Base-by-base conservation (phyloP, 164 flowering plant species). In the Sextonia rubra region DNA sequence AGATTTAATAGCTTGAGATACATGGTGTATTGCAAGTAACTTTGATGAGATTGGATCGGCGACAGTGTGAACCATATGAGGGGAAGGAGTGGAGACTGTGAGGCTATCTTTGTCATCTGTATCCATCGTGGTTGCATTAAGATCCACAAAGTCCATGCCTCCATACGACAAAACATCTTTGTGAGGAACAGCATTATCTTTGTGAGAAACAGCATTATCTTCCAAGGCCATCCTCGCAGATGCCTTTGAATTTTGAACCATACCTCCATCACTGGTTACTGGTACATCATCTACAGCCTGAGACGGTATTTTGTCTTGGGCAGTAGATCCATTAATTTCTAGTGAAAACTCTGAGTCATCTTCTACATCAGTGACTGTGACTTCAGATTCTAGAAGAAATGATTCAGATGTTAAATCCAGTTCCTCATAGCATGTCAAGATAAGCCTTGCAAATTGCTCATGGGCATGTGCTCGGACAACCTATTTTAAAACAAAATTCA, bases 361-460 rank as follows among this genome's bases (percentile, higher is more conserved):
- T 77, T 87, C 84, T 7, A 82, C 87, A 74, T 87, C 88, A 68
- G 79, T 76, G 60, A 92, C 86, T 52, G 58, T 77, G 60, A 81
- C 82, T 83, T 87, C 88, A 69, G 85, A 88, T 75, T 83, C 94
- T n/a, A 81, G 64, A 27, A 85, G 86, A 75, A 81, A 73, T 69
- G 77, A 80, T 74, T 88, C 94, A 78, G 82, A 78, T 67, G 88
- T 78, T 27, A 90, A 77, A 74, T 90, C 93, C 52, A 88, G 64
- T 44, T 90, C 94, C 69, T 87, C 90, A 29, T 89, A 85, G 74
- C 82, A 80, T 69, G 76, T 87, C 74, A 95, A 82, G 69, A 95
- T 87, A 25, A 95, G 90, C 85, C 99, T 87, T 24, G 99, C 98
- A 84, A 88, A 93, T 81, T 95, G 98, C 77, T 95, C 99, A 78